Evolutionary conservation across 257 asterid species (phyloP).

Genomic region (Solanum pennellii): DNA sequence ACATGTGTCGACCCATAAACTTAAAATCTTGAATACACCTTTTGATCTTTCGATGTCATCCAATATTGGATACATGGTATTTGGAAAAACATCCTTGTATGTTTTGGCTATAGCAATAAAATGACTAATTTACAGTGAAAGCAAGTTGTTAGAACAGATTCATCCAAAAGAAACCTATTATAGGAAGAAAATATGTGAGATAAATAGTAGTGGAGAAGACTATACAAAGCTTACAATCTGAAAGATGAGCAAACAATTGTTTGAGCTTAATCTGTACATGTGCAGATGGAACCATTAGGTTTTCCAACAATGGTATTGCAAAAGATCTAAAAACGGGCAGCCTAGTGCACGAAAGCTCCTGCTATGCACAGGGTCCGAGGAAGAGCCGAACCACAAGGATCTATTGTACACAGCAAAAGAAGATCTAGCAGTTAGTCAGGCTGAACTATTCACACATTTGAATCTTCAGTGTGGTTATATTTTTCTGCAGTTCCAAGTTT

Average conservation of each 20-base stretch:
- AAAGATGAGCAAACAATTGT: neutral
- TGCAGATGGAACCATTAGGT: neutral
- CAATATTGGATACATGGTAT: neutral
- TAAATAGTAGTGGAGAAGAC: neutral
- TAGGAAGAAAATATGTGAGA: neutral
- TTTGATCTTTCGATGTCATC: neutral
- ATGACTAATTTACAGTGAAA: neutral
- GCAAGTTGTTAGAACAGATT: neutral
- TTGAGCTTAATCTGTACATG: neutral
- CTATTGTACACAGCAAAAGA: neutral
- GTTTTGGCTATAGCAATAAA: neutral
- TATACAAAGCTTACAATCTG: neutral
- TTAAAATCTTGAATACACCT: neutral
- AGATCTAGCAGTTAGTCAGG: neutral
- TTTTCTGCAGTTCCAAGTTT: conserved; percentile 80
- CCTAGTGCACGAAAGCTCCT: neutral
- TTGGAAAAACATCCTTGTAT: neutral
- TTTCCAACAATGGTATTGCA: neutral
- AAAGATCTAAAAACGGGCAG: neutral
- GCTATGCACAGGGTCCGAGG: neutral
- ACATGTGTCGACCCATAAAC: neutral
- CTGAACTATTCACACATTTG: conserved; percentile 3
- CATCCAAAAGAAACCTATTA: neutral
- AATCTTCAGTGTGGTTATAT: conserved; percentile 32
- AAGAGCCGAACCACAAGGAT: neutral